Evolutionary conservation across 495 filamentous ascomycete species (phyloP).

Genomic region (Hypoxylon trugodes): DNA sequence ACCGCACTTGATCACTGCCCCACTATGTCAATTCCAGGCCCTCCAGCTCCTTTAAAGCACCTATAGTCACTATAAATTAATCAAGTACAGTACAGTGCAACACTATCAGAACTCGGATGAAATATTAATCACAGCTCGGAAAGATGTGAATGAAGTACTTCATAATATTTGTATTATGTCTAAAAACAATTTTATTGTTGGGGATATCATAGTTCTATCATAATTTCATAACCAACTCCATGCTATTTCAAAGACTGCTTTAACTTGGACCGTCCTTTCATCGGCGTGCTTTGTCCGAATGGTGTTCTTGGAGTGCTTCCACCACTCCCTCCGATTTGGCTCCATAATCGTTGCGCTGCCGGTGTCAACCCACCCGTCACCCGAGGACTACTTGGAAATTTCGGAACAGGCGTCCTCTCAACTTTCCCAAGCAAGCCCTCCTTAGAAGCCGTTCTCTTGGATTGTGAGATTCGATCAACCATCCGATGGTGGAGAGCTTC

Average conservation of each 20-base stretch:
- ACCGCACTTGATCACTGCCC: background rate
- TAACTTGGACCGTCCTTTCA: constrained; percentile 45
- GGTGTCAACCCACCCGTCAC: constrained; percentile 73
- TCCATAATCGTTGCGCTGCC: constrained; percentile 80
- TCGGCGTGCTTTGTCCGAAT: constrained; percentile 54
- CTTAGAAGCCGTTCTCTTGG: constrained; percentile 64
- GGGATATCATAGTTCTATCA: constrained; percentile 34
- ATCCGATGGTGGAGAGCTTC: constrained; percentile 89
- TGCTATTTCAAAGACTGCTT: constrained; percentile 38
- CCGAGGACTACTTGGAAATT: constrained; percentile 78
- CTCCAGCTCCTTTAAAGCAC: background rate
- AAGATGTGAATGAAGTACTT: too few species aligned
- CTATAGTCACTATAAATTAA: background rate
- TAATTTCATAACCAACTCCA: constrained; percentile 8
- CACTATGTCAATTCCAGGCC: too few species aligned
- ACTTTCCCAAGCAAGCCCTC: constrained; percentile 63
- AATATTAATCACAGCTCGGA: too few species aligned
- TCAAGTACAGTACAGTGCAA: too few species aligned
- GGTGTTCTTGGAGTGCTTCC: constrained; percentile 57
- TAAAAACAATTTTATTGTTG: constrained; percentile 6
- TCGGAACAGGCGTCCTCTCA: constrained; percentile 69
- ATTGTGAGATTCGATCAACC: constrained; percentile 84
- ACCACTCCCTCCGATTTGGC: constrained; percentile 66
- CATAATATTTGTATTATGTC: background rate
- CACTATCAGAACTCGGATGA: too few species aligned